These are phyloP conservation scores for Colletotrichum kahawae DNA, from an alignment of 2,329 filamentous ascomycete genomes.

Conservation along the genomic window DNA sequence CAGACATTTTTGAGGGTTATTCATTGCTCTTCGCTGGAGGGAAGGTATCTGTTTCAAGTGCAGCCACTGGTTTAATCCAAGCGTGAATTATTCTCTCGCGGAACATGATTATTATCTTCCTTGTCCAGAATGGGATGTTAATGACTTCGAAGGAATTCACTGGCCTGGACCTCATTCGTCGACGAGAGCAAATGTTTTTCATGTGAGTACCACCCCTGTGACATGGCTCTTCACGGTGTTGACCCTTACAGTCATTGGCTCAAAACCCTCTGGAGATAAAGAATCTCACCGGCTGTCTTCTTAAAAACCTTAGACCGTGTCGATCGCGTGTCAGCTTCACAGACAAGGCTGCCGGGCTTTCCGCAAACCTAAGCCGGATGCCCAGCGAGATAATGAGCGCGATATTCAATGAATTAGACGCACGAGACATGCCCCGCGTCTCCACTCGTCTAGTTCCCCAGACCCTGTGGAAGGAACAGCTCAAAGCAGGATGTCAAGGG, in stretches of 20 bases:
- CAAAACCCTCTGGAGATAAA: neutral
- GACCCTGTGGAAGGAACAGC: neutral
- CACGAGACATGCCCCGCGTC: neutral
- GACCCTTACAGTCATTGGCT: neutral
- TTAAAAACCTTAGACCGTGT: neutral
- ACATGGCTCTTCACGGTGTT: fast-evolving
- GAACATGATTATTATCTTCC: neutral
- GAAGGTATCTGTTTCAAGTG: neutral
- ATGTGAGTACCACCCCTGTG: neutral
- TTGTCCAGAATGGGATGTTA: neutral
- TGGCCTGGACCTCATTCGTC: neutral
- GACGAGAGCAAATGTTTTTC: neutral
- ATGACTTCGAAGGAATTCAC: neutral
- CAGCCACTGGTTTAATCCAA: neutral
- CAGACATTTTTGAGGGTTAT: neutral
- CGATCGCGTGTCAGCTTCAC: neutral
- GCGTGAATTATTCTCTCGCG: neutral
- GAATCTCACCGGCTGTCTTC: neutral
- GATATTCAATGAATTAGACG: neutral
- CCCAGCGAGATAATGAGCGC: neutral
- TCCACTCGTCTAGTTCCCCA: neutral
- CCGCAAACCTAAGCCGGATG: neutral
- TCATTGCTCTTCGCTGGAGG: neutral
- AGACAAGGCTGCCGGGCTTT: neutral
- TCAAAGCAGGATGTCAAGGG: neutral